A percentile compares a stretch with the other conserved stretches of the same genome.
Conservation (phyloP, 805 yeast genomes). For the Ogataea populi-albae region DNA sequence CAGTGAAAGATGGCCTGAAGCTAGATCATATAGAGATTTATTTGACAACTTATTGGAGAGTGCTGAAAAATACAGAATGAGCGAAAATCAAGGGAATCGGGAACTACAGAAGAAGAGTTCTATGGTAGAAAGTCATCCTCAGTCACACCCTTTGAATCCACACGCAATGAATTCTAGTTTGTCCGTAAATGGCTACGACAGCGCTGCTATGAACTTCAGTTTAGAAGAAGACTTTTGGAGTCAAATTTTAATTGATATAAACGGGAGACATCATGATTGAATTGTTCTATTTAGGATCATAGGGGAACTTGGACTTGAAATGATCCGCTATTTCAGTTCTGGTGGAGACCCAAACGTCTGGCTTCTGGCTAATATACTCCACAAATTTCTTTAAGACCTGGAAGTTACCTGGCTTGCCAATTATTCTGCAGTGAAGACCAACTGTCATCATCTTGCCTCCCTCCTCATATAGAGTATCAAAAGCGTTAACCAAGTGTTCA, state of each 20-base stretch:
- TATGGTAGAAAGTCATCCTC: not conserved
- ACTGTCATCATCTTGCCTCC: slow-evolving; percentile 39
- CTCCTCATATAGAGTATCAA: slow-evolving; percentile 36
- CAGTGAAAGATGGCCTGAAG: slow-evolving; percentile 29
- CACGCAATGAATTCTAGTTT: not conserved
- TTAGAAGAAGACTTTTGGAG: slow-evolving; percentile 22
- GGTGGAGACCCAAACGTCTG: slow-evolving; percentile 39
- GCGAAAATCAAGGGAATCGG: slow-evolving; percentile 1
- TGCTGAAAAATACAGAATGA: slow-evolving; percentile 13
- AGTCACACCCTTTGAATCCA: not conserved
- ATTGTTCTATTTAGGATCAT: slow-evolving; percentile 1
- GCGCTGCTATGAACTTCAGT: slow-evolving; percentile 7
- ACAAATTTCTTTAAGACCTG: slow-evolving; percentile 35
- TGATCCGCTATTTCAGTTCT: slow-evolving; percentile 36
- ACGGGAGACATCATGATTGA: not conserved
- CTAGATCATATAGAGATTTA: slow-evolving; percentile 24
- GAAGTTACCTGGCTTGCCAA: slow-evolving; percentile 37
- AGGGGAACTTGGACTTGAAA: slow-evolving; percentile 26
- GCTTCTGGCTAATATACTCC: slow-evolving; percentile 32
- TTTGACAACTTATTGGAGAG: slow-evolving; percentile 26
- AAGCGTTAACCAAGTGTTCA: slow-evolving; percentile 35
- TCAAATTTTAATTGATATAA: slow-evolving; percentile 13
- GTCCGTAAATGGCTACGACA: not conserved
- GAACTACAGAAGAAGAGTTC: not conserved
- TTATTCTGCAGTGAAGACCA: slow-evolving; percentile 36